These are phyloP conservation scores for Pueraria montana DNA, from an alignment of 306 rosid genomes.

Conservation along the genomic window DNA sequence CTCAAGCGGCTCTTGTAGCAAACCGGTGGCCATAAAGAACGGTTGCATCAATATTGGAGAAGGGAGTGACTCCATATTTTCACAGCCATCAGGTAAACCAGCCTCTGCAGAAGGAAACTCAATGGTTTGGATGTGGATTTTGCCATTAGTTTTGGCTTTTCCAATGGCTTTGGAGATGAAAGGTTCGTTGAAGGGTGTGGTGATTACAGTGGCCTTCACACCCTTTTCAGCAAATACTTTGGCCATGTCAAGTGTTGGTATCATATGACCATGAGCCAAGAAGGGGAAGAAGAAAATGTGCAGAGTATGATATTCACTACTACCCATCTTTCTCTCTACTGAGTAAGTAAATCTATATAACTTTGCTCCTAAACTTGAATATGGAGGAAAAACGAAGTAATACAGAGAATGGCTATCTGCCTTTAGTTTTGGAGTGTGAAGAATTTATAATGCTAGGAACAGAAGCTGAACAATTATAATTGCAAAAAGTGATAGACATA, in stretches of 20 bases:
- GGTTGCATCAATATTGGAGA: not conserved
- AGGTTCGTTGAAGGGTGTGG: constrained; percentile 52
- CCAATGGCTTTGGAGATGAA: constrained; percentile 37
- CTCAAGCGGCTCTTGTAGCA: constrained; percentile 48
- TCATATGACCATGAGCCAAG: constrained; percentile 52
- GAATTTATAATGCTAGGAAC: no score
- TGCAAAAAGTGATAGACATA: no score
- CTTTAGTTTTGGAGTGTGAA: no score
- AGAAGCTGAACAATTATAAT: no score
- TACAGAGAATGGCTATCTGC: no score
- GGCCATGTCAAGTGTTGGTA: constrained; percentile 47
- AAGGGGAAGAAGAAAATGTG: constrained; percentile 62
- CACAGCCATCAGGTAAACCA: constrained; percentile 52
- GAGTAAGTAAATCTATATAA: no score
- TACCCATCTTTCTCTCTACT: no score
- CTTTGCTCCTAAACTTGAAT: no score
- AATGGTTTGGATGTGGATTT: constrained; percentile 42
- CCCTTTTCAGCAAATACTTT: constrained; percentile 49
- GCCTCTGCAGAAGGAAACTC: constrained; percentile 20
- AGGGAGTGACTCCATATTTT: constrained; percentile 32
- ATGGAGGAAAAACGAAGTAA: no score
- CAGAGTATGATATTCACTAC: not conserved
- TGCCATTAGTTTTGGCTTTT: not conserved
- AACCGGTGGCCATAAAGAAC: not conserved
- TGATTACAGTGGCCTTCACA: constrained; percentile 54